phyloP scores from a whole-genome alignment of 2,329 filamentous ascomycete species.

The Drechslera avenae region DNA sequence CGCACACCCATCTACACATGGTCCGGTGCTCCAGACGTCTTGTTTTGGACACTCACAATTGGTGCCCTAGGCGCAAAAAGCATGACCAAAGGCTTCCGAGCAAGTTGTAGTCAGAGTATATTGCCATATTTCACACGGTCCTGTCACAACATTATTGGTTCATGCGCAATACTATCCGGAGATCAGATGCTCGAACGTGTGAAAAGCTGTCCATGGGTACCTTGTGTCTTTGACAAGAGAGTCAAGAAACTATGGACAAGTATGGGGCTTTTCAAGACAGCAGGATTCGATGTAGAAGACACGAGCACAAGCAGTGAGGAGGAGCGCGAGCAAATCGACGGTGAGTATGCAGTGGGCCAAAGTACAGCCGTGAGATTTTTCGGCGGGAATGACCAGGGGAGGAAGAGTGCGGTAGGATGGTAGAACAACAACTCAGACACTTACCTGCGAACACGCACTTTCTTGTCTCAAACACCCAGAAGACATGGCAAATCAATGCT shows the following conservation, averaged over 20 bases:
- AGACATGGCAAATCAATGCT: no score
- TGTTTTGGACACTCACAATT: constrained; percentile 41
- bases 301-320: constrained; percentile 15
- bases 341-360: constrained; percentile 25
- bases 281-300: constrained; percentile 14
- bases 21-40: constrained; percentile 25
- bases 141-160: constrained; percentile 18
- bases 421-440: no score
- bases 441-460: no score
- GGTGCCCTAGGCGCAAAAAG: constrained; percentile 31
- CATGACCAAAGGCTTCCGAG: constrained; percentile 5
- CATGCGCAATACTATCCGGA: constrained; percentile 9
- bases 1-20: constrained; percentile 24
- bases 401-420: no score
- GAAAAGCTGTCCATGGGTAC: no score
- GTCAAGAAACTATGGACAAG: constrained; percentile 22
- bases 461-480: no score
- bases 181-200: constrained; percentile 11
- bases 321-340: constrained; percentile 8
- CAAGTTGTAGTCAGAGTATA: background rate
- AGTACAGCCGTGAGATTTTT: constrained; percentile 27
- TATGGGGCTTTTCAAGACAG: constrained; percentile 26
- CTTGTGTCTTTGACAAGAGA: background rate
- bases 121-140: constrained; percentile 28
- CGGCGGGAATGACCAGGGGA: background rate